Conservation (phyloP, 2,329 filamentous ascomycete genomes). For the Stemphylium vesicarium region DNA sequence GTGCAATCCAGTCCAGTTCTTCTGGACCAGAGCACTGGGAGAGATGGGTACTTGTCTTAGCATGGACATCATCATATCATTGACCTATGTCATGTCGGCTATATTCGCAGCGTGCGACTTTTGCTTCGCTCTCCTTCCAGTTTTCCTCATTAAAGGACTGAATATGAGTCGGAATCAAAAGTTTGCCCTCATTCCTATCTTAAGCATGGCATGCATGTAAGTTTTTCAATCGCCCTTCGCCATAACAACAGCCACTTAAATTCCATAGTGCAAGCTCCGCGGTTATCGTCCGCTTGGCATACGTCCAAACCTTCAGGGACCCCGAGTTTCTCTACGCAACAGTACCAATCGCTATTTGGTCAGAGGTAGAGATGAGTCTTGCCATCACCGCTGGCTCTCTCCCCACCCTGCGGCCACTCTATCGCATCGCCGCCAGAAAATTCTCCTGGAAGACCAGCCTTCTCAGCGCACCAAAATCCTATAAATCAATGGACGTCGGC, state of each 20-base stretch:
- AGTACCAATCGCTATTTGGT: slow-evolving; percentile 24
- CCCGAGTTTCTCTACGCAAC: slow-evolving; percentile 21
- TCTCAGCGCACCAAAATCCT: not conserved
- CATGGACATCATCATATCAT: slow-evolving; percentile 55
- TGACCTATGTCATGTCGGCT: slow-evolving; percentile 49
- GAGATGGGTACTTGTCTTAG: slow-evolving; percentile 49
- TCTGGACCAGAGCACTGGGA: slow-evolving; percentile 50
- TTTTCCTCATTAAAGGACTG: slow-evolving; percentile 58
- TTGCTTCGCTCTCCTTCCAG: slow-evolving; percentile 24
- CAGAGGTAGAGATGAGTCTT: slow-evolving; percentile 21
- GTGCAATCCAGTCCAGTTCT: slow-evolving; percentile 54
- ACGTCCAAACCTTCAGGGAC: slow-evolving; percentile 16
- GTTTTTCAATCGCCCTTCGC: not conserved
- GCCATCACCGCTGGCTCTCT: slow-evolving; percentile 24
- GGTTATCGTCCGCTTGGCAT: slow-evolving; percentile 19
- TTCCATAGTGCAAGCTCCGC: slow-evolving; percentile 13
- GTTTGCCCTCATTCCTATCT: slow-evolving; percentile 9
- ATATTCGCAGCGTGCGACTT: slow-evolving; percentile 18
- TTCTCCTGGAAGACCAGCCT: not conserved
- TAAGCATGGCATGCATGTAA: slow-evolving; percentile 18
- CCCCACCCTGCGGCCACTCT: slow-evolving; percentile 22
- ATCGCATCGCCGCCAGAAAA: slow-evolving; percentile 2
- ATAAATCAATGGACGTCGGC: not conserved
- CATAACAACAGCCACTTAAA: not conserved
- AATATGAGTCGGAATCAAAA: slow-evolving; percentile 53